phyloP scores from a whole-genome alignment of 306 rosid genomes.

The Lathyrus sativus region DNA sequence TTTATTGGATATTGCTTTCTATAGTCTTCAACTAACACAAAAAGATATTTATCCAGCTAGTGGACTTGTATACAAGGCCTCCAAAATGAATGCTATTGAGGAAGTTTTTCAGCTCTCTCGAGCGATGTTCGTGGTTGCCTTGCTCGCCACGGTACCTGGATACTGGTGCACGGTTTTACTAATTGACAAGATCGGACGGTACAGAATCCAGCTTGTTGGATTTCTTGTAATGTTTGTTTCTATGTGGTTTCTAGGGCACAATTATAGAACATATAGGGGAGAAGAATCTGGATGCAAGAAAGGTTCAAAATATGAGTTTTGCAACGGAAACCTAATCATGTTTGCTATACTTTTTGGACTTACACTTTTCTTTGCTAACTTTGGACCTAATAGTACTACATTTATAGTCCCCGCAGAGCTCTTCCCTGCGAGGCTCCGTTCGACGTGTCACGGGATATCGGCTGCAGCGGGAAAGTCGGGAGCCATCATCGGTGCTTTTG shows the following conservation, averaged over 20 bases:
- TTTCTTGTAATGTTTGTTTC: conserved; percentile 59
- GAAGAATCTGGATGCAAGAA: neutral
- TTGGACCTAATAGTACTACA: conserved; percentile 76
- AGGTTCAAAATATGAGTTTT: conserved; percentile 19
- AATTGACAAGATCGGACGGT: conserved; percentile 61
- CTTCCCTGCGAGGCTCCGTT: conserved; percentile 61
- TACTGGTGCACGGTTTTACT: conserved; percentile 69
- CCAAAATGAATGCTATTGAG: conserved; percentile 60
- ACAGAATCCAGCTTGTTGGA: conserved; percentile 58
- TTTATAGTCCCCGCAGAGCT: conserved; percentile 69
- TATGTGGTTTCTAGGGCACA: conserved; percentile 53
- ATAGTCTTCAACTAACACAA: conserved; percentile 58
- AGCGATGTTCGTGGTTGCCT: conserved; percentile 65
- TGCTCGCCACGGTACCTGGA: conserved; percentile 66
- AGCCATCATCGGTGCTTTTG: conserved; percentile 68
- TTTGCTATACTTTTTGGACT: conserved; percentile 57
- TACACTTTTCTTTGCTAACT: conserved; percentile 76
- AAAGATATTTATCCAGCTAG: conserved; percentile 66
- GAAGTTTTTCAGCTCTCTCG: conserved; percentile 62
- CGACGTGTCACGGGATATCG: conserved; percentile 70
- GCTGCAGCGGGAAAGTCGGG: conserved; percentile 67
- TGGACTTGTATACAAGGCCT: conserved; percentile 55
- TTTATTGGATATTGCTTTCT: conserved; percentile 68
- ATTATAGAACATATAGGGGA: conserved; percentile 40
- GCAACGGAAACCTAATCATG: conserved; percentile 29